Conservation (phyloP, 805 yeast species). For the Sugiyamaella floridensis region DNA sequence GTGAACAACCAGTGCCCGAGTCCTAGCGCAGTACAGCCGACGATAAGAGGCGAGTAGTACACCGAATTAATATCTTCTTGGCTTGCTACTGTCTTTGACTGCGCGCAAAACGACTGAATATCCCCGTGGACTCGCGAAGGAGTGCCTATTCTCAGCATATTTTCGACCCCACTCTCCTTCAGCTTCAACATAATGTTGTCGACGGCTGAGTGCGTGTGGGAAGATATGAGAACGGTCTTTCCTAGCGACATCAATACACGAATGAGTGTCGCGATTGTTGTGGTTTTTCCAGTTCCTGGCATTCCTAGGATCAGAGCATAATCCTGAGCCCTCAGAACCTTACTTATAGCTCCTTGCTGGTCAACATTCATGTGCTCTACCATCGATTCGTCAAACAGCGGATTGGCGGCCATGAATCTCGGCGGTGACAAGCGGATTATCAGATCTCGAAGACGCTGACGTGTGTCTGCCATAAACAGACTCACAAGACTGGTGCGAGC, state of each 20-base stretch:
- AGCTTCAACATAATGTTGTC: slow-evolving; percentile 83
- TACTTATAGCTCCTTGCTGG: slow-evolving; percentile 62
- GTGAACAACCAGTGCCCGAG: slow-evolving; percentile 55
- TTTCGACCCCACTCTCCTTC: slow-evolving; percentile 34
- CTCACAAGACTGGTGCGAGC: slow-evolving; percentile 73
- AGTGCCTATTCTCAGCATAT: slow-evolving; percentile 62
- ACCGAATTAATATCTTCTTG: slow-evolving; percentile 42
- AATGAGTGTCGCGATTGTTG: slow-evolving; percentile 75
- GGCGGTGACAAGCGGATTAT: slow-evolving; percentile 54
- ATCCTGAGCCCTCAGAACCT: slow-evolving; percentile 58
- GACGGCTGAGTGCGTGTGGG: slow-evolving; percentile 93
- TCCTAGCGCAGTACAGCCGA: slow-evolving; percentile 85
- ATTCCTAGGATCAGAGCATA: slow-evolving; percentile 83
- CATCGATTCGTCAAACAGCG: slow-evolving; percentile 7
- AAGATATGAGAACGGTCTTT: slow-evolving; percentile 67
- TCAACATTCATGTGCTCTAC: slow-evolving; percentile 51
- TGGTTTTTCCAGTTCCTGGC: slow-evolving; percentile 98
- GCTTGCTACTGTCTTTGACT: slow-evolving; percentile 26
- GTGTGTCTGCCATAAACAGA: slow-evolving; percentile 50
- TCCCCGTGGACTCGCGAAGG: slow-evolving; percentile 52
- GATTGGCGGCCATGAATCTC: slow-evolving; percentile 24
- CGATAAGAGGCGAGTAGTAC: slow-evolving; percentile 57
- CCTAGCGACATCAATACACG: slow-evolving; percentile 50
- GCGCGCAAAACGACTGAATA: slow-evolving; percentile 47
- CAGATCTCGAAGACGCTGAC: slow-evolving; percentile 35